Conservation (phyloP, 805 yeast genomes). For the Maudiozyma pseudohumilis region DNA sequence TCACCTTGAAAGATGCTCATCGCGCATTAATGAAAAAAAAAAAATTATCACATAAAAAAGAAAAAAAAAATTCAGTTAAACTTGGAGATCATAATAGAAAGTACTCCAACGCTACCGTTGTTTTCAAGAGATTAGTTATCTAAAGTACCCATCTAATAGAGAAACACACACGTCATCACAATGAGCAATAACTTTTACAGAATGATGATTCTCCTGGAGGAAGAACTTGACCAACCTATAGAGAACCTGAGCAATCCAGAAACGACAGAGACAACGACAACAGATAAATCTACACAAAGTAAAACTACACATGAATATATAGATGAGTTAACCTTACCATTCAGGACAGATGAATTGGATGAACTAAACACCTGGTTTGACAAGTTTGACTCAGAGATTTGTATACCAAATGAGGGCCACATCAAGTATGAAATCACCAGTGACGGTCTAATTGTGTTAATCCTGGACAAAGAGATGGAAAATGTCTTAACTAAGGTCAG, state of each 20-base stretch:
- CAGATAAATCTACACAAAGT: conserved; percentile 6
- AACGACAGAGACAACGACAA: not conserved
- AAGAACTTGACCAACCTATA: conserved; percentile 7
- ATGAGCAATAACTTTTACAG: conserved; percentile 18
- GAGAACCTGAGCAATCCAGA: not conserved
- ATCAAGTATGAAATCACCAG: conserved; percentile 31
- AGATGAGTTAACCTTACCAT: conserved; percentile 26
- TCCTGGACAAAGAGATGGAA: conserved; percentile 23
- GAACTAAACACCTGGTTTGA: conserved; percentile 28
- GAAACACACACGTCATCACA: no score
- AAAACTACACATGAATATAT: conserved; percentile 27
- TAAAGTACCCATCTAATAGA: no score
- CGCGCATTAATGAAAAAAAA: no score
- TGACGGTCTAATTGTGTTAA: conserved; percentile 28
- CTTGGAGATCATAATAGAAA: no score
- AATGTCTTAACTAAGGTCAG: conserved; percentile 21
- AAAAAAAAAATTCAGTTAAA: no score
- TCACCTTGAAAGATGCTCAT: no score
- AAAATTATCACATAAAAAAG: no score
- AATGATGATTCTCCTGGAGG: conserved; percentile 26
- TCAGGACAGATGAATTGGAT: conserved; percentile 26
- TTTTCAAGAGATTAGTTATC: no score
- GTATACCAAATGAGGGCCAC: conserved; percentile 31
- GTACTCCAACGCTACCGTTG: no score
- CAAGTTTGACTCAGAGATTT: conserved; percentile 28